A percentile compares a stretch with the other conserved stretches of the same genome.
Conservation (phyloP, 225 moss, liverwort and hornwort genomes). For the Ulota crispa region DNA sequence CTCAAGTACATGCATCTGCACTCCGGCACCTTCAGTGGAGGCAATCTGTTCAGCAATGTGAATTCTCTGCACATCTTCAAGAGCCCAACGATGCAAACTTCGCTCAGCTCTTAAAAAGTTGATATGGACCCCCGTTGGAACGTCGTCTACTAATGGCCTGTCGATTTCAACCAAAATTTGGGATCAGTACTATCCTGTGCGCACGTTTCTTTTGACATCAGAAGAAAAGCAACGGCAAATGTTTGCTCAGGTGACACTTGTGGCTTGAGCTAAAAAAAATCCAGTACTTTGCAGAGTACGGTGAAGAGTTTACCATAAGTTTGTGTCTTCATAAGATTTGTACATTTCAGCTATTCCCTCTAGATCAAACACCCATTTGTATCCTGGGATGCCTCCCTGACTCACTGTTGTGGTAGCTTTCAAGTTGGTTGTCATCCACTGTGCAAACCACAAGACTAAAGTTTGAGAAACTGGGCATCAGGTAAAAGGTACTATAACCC, state of each 20-base stretch:
- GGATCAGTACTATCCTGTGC: not conserved
- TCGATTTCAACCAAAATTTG: constrained; percentile 8
- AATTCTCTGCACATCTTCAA: constrained; percentile 84
- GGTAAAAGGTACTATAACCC: not conserved
- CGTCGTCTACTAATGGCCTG: constrained; percentile 88
- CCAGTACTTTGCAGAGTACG: not conserved
- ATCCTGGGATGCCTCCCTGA: constrained; percentile 36
- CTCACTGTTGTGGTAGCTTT: constrained; percentile 33
- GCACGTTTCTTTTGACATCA: not conserved
- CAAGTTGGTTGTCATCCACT: constrained; percentile 99
- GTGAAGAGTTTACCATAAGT: constrained; percentile 63
- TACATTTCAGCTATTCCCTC: constrained; percentile 87
- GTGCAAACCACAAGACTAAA: constrained; percentile 16
- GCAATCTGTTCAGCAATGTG: constrained; percentile 85
- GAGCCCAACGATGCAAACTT: constrained; percentile 95
- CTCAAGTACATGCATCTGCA: constrained; percentile 95
- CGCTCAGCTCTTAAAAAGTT: constrained; percentile 87
- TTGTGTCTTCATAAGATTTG: constrained; percentile 82
- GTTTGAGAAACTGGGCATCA: not conserved
- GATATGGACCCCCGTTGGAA: constrained; percentile 90
- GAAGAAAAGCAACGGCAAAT: not conserved
- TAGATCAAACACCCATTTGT: constrained; percentile 82
- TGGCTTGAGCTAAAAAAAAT: not conserved
- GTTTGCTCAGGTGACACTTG: not conserved
- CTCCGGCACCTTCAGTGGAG: constrained; percentile 88